Percentiles rank a stretch among this genome's conserved stretches.
Evolutionary conservation across 192 early-diverging fungal genomes (phyloP).

Genomic region (Coemansia sp.): DNA sequence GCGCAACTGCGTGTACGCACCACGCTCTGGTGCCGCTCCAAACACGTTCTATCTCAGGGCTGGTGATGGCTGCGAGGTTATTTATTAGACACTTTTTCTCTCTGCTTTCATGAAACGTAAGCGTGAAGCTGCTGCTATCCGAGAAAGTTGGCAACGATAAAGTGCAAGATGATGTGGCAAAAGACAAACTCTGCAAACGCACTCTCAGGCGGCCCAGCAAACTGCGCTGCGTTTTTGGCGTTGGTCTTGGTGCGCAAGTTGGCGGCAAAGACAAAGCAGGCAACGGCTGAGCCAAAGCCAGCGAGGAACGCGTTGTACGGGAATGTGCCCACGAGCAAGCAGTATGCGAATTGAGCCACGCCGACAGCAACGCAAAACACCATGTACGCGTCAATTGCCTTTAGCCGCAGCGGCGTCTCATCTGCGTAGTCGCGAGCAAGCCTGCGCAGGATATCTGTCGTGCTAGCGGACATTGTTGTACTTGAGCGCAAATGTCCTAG

Average conservation of each 20-base stretch:
- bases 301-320: constrained; percentile 98
- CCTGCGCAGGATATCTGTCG: constrained; percentile 11
- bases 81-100: neutral
- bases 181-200: constrained; percentile 95
- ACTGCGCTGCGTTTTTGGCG: constrained; percentile 72
- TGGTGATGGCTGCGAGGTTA: constrained; percentile 22
- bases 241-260: constrained; percentile 96
- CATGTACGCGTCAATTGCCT: constrained; percentile 94
- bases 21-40: neutral
- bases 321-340: constrained; percentile 84
- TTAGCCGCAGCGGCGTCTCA: constrained; percentile 78
- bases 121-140: constrained; percentile 63
- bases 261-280: constrained; percentile 86
- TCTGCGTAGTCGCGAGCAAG: constrained; percentile 56
- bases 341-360: constrained; percentile 89
- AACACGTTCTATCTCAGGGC: constrained; percentile 21
- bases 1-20: constrained; percentile 32
- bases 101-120: neutral
- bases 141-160: constrained; percentile 90
- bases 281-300: constrained; percentile 92
- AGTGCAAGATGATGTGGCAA: constrained; percentile 83
- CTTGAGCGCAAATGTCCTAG: neutral
- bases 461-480: neutral
- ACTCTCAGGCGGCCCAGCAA: constrained; percentile 76
- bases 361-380: constrained; percentile 90